phyloP scores from a whole-genome alignment of 1,284 basidiomycete genomes.

The Cystobasidium slooffiae region DNA sequence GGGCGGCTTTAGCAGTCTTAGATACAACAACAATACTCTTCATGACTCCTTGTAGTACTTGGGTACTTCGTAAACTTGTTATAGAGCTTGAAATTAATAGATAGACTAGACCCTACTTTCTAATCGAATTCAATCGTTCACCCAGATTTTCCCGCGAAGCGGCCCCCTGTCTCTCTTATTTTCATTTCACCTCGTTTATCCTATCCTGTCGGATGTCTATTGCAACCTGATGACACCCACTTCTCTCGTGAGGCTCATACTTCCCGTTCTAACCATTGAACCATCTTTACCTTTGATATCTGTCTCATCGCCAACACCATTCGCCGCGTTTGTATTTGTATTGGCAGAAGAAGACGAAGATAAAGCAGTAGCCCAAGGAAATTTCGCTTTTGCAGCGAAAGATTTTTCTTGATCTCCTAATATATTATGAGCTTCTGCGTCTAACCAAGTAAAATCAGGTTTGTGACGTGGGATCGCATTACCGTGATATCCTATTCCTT shows the following conservation, averaged over 20 bases:
- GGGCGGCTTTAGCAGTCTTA: neutral
- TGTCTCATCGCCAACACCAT: neutral
- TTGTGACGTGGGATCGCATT: neutral
- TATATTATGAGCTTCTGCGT: slow-evolving; percentile 8
- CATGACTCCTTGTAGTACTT: neutral
- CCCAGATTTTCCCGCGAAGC: too few relatives aligned
- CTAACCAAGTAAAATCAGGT: slow-evolving; percentile 40
- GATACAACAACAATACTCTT: neutral
- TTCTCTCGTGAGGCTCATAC: slow-evolving; percentile 20
- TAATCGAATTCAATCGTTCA: too few relatives aligned
- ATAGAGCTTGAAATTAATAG: too few relatives aligned
- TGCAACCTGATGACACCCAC: slow-evolving; percentile 28
- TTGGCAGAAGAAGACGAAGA: neutral
- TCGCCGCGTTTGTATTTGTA: neutral
- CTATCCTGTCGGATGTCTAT: neutral
- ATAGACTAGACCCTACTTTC: too few relatives aligned
- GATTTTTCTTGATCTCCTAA: slow-evolving; percentile 17
- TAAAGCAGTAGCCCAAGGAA: slow-evolving; percentile 39
- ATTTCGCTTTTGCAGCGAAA: slow-evolving; percentile 22
- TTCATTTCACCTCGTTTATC: neutral
- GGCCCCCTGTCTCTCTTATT: too few relatives aligned
- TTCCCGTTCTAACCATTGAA: neutral
- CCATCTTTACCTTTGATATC: neutral
- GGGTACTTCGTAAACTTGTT: too few relatives aligned
- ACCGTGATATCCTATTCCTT: slow-evolving; percentile 4